These are phyloP conservation scores for Lasiosphaeria miniovina DNA, from an alignment of 495 filamentous ascomycete genomes.

Conservation along the genomic window DNA sequence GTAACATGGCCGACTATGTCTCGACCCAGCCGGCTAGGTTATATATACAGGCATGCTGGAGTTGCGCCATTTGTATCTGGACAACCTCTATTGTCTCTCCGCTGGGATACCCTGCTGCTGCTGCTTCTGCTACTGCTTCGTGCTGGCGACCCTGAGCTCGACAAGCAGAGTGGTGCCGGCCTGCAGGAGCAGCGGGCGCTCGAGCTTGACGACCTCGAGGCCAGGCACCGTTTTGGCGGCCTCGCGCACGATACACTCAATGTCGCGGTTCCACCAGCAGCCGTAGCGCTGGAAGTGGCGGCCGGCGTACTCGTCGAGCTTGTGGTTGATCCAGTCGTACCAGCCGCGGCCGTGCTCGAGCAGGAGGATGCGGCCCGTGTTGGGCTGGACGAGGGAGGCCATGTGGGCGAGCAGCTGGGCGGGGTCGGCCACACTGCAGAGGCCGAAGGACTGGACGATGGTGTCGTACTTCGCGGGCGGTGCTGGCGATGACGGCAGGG, in stretches of 20 bases:
- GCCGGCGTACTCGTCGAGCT: constrained; percentile 73
- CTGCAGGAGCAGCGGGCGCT: constrained; percentile 62
- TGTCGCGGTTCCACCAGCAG: constrained; percentile 97
- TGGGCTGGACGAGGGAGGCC: constrained; percentile 47
- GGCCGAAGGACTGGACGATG: constrained; percentile 85
- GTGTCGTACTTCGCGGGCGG: constrained; percentile 64
- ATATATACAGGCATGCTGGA: too few species aligned
- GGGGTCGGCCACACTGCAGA: constrained; percentile 82
- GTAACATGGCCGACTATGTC: too few species aligned
- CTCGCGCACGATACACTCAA: constrained; percentile 65
- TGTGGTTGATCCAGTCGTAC: constrained; percentile 71
- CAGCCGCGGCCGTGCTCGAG: constrained; percentile 86
- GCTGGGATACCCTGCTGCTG: neutral
- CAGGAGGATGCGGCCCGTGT: constrained; percentile 72
- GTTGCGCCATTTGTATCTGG: neutral
- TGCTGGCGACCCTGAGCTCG: constrained; percentile 36
- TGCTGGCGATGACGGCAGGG: constrained; percentile 16
- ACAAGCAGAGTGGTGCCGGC: constrained; percentile 61
- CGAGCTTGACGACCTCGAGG: constrained; percentile 68
- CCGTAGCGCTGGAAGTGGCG: constrained; percentile 81
- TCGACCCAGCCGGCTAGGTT: too few species aligned
- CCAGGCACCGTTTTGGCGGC: constrained; percentile 61
- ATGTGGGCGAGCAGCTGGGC: constrained; percentile 61
- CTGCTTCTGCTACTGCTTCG: constrained; percentile 17
- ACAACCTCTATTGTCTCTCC: neutral